Evolutionary conservation across 331 rosid species (phyloP).

Genomic region (Rhamnella rubrinervis): DNA sequence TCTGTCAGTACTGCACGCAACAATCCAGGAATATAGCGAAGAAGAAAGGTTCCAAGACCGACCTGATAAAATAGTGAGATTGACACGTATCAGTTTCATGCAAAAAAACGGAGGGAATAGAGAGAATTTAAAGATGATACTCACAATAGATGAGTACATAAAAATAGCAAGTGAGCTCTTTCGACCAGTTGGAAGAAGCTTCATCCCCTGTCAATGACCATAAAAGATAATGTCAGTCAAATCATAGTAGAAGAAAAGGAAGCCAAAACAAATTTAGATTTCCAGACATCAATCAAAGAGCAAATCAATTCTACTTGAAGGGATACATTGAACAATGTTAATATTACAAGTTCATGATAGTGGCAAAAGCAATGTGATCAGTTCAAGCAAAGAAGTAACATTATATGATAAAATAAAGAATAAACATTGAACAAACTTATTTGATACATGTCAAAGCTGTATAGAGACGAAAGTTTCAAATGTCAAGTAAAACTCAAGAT

Average conservation of each 20-base stretch:
- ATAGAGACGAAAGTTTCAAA: too few species aligned
- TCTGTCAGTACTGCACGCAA: conserved; percentile 55
- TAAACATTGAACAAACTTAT: not conserved
- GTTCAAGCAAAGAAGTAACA: not conserved
- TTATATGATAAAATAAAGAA: not conserved
- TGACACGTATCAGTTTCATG: conserved; percentile 18
- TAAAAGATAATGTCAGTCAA: conserved; percentile 16
- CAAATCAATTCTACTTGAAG: not conserved
- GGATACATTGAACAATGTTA: too few species aligned
- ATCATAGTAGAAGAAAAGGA: not conserved
- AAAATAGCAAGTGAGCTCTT: conserved; percentile 76
- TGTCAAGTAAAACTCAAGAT: too few species aligned
- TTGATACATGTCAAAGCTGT: too few species aligned
- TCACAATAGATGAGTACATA: conserved; percentile 70
- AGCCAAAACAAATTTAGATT: not conserved
- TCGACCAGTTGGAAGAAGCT: conserved; percentile 94
- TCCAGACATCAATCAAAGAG: not conserved
- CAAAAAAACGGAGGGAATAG: conserved; percentile 8
- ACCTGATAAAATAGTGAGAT: conserved; percentile 45
- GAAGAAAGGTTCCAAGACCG: conserved; percentile 78
- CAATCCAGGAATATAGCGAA: conserved; percentile 65
- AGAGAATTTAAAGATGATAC: conserved; percentile 35
- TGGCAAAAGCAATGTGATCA: not conserved
- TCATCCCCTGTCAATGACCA: conserved; percentile 77
- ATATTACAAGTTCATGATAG: too few species aligned